These are phyloP conservation scores for Pinus tabuliformis DNA, from an alignment of 75 land plant genomes.

Conservation along the genomic window DNA sequence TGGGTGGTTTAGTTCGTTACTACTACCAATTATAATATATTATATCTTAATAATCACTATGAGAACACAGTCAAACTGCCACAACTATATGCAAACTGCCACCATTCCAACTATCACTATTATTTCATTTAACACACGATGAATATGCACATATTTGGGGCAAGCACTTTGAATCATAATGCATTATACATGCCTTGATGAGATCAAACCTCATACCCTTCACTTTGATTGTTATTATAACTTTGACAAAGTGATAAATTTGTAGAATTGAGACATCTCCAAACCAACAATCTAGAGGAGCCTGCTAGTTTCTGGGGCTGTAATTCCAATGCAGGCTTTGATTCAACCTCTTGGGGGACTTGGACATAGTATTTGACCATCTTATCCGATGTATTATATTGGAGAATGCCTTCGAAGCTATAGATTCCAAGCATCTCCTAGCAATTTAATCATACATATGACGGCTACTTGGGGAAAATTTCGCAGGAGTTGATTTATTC, in stretches of 20 bases:
- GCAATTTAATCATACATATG: too few species aligned
- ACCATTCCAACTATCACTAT: constrained; percentile 21
- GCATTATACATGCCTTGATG: constrained; percentile 68
- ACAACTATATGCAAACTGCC: constrained; percentile 47
- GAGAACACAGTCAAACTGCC: not conserved
- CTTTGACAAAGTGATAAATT: constrained; percentile 74
- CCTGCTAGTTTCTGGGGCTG: not conserved
- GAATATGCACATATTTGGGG: constrained; percentile 45
- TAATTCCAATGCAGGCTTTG: constrained; percentile 43
- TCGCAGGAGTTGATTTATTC: constrained; percentile 4
- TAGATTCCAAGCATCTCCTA: too few species aligned
- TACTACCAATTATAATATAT: too few species aligned
- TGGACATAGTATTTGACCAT: constrained; percentile 79
- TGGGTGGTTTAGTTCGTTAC: too few species aligned
- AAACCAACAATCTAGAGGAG: constrained; percentile 76
- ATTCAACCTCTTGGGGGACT: constrained; percentile 46
- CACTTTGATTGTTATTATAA: constrained; percentile 81
- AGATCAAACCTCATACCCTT: constrained; percentile 83
- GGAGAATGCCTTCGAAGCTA: constrained; percentile 77
- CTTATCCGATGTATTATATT: constrained; percentile 86
- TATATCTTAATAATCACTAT: too few species aligned
- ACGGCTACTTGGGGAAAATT: too few species aligned
- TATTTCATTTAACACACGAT: not conserved
- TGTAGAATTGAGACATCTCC: constrained; percentile 76
- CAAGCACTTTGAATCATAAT: constrained; percentile 77